These are phyloP conservation scores for Colletotrichum phormii DNA, from an alignment of 2,329 filamentous ascomycete genomes.

Conservation along the genomic window DNA sequence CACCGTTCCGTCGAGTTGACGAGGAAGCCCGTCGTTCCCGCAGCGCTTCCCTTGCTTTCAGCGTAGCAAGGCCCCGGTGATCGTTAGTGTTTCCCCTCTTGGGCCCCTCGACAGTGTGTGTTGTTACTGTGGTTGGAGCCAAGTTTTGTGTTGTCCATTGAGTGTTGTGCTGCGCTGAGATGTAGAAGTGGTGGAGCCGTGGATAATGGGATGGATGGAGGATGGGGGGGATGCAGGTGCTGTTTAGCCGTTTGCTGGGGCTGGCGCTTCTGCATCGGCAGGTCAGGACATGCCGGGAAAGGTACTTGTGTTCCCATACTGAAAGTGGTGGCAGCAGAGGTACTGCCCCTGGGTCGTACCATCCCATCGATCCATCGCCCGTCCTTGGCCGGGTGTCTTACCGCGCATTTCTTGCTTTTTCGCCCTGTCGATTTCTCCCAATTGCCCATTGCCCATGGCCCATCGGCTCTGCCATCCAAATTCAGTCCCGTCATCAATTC, in stretches of 20 bases:
- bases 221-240: background rate
- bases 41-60: constrained; percentile 25
- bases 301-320: background rate
- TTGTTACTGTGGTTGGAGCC: background rate
- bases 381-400: constrained; percentile 11
- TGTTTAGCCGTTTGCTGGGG: constrained; percentile 26
- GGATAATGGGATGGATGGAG: background rate
- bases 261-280: constrained; percentile 22
- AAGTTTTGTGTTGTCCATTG: background rate
- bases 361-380: constrained; percentile 26
- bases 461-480: constrained; percentile 1
- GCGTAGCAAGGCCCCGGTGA: background rate
- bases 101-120: background rate
- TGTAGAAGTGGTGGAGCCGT: background rate
- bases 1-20: constrained; percentile 6
- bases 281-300: background rate
- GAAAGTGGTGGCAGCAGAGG: background rate
- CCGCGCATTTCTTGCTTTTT: constrained; percentile 33
- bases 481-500: constrained; percentile 26
- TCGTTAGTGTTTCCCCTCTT: background rate
- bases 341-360: constrained; percentile 19
- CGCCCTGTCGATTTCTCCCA: constrained; percentile 22
- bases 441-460: background rate
- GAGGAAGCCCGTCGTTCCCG: constrained; percentile 25
- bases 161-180: background rate